A percentile compares a stretch with the other conserved stretches of the same genome.
Conservation (phyloP, 1,139 yeast species). For the Lodderomyces parapsilosis region DNA sequence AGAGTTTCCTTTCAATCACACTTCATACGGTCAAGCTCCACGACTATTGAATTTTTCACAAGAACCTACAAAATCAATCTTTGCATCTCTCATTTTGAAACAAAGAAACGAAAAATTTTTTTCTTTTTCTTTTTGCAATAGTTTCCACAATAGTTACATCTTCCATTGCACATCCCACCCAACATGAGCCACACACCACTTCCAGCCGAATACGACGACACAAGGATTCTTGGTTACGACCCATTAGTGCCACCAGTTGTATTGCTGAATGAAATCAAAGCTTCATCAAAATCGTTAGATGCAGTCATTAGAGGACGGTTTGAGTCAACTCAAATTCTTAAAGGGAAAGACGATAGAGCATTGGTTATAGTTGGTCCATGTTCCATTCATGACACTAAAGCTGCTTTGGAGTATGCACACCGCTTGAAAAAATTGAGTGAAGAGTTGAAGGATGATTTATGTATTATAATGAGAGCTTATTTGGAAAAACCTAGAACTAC, state of each 20-base stretch:
- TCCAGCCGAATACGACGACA: constrained; percentile 80
- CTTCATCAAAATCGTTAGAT: constrained; percentile 56
- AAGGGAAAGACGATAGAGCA: constrained; percentile 78
- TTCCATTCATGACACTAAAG: constrained; percentile 90
- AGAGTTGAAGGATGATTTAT: constrained; percentile 69
- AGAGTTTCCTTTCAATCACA: too few relatives aligned
- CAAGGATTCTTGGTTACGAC: constrained; percentile 89
- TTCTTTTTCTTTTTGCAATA: background rate
- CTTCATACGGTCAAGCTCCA: too few relatives aligned
- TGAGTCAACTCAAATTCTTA: constrained; percentile 65
- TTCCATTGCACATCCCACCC: background rate
- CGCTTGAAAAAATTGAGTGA: constrained; percentile 60
- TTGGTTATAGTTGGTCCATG: constrained; percentile 93
- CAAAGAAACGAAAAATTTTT: background rate
- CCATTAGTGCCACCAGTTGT: constrained; percentile 94
- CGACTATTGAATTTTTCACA: background rate
- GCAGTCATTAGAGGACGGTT: constrained; percentile 76
- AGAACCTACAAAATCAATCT: background rate
- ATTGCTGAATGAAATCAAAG: constrained; percentile 85
- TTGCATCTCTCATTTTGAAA: too few relatives aligned
- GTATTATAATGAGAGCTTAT: constrained; percentile 95
- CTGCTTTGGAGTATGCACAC: constrained; percentile 86
- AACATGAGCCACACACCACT: constrained; percentile 49
- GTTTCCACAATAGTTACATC: too few relatives aligned
- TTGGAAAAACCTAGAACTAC: constrained; percentile 98